phyloP scores from a whole-genome alignment of 2,329 filamentous ascomycete species.

The Aspergillus puulaauensis region DNA sequence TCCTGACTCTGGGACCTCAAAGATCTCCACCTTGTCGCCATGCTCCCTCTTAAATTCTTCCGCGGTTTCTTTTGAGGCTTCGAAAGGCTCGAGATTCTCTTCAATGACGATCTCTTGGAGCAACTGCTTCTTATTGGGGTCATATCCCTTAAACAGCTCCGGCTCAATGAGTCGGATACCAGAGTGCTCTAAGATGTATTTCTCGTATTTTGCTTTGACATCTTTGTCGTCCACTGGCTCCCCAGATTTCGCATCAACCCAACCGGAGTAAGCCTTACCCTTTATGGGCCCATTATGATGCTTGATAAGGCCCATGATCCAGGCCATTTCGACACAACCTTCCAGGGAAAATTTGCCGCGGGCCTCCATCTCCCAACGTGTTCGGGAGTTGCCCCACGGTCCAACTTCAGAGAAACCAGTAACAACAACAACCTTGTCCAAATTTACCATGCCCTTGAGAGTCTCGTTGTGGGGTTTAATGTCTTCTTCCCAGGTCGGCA shows the following conservation, averaged over 20 bases:
- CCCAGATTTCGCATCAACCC: slow-evolving; percentile 89
- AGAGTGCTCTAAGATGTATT: slow-evolving; percentile 90
- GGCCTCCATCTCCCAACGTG: slow-evolving; percentile 99
- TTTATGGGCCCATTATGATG: slow-evolving; percentile 97
- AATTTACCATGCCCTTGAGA: slow-evolving; percentile 96
- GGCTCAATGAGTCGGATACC: slow-evolving; percentile 98
- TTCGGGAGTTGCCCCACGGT: slow-evolving; percentile 97
- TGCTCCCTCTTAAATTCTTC: slow-evolving; percentile 97
- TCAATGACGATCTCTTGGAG: slow-evolving; percentile 97
- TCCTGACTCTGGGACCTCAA: slow-evolving; percentile 88
- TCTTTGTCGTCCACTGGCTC: slow-evolving; percentile 98
- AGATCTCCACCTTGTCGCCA: slow-evolving; percentile 95
- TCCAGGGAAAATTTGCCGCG: slow-evolving; percentile 95
- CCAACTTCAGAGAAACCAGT: slow-evolving; percentile 83
- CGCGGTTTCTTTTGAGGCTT: slow-evolving; percentile 94
- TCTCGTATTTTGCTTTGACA: slow-evolving; percentile 96
- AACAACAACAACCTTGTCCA: slow-evolving; percentile 96
- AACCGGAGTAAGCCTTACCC: slow-evolving; percentile 93
- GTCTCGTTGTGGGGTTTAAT: slow-evolving; percentile 83
- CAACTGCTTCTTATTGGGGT: slow-evolving; percentile 97
- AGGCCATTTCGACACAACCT: slow-evolving; percentile 98
- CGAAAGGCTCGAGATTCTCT: slow-evolving; percentile 95
- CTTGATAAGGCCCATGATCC: slow-evolving; percentile 99
- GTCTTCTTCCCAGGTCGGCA: slow-evolving; percentile 90
- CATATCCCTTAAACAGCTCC: slow-evolving; percentile 93